phyloP scores from a whole-genome alignment of 2,329 filamentous ascomycete species.

The Ascochyta koolunga region DNA sequence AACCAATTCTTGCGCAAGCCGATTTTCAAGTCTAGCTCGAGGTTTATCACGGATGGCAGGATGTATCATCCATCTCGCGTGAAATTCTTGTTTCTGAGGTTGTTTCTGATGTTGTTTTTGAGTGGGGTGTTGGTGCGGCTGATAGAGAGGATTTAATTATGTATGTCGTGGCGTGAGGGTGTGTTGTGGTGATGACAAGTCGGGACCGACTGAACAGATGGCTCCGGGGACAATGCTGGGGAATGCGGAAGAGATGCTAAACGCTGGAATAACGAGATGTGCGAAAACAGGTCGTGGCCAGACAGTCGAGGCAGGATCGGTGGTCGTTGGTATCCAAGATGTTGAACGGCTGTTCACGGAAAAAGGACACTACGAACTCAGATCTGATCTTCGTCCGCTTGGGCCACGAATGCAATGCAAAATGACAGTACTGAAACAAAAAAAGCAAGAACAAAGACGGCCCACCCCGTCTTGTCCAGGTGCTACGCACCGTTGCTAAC shows the following conservation, averaged over 20 bases:
- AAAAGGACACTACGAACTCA: not conserved
- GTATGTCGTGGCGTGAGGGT: not conserved
- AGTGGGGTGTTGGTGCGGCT: conserved; percentile 13
- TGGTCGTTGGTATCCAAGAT: not conserved
- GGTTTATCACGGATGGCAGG: not conserved
- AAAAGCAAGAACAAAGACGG: conserved; percentile 47
- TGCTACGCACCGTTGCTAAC: conserved; percentile 42
- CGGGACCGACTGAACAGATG: conserved; percentile 1
- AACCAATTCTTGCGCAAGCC: not conserved
- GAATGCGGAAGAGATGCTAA: conserved; percentile 13
- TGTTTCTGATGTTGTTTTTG: conserved; percentile 2
- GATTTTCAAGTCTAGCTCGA: not conserved
- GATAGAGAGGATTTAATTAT: not conserved
- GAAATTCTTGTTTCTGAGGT: not conserved
- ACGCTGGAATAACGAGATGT: conserved; percentile 9
- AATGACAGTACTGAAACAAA: conserved; percentile 36
- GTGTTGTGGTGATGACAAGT: not conserved
- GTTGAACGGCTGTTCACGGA: not conserved
- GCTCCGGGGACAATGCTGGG: conserved; percentile 11
- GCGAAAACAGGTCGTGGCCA: not conserved
- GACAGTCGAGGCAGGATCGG: not conserved
- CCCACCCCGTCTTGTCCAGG: conserved; percentile 48
- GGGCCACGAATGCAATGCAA: conserved; percentile 34
- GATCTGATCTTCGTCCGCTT: conserved; percentile 12
- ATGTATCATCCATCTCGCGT: not conserved